A percentile compares a stretch with the other conserved stretches of the same genome.
phyloP scores from a whole-genome alignment of 1,284 basidiomycete species.

The Moesziomyces antarcticus region DNA sequence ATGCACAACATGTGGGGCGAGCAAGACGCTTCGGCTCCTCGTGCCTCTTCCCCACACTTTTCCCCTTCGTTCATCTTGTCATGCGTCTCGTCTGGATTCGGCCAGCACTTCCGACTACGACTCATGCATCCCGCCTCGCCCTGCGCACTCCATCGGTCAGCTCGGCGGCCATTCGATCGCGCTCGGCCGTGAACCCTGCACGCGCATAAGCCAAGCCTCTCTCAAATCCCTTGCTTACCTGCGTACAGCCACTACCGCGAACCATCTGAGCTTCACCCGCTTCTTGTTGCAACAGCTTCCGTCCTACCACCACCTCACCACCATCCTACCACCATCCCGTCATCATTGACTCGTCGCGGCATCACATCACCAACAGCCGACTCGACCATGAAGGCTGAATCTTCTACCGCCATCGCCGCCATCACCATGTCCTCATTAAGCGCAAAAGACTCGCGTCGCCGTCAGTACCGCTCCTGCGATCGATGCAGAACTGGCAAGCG shows the following conservation, averaged over 20 bases:
- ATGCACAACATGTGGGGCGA: not conserved
- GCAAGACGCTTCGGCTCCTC: not conserved
- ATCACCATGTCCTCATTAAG: not conserved
- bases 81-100: not conserved
- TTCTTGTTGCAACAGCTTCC: too few relatives aligned
- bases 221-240: too few relatives aligned
- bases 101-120: not conserved
- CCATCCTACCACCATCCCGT: too few relatives aligned
- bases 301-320: too few relatives aligned
- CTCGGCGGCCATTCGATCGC: too few relatives aligned
- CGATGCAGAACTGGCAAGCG: slow-evolving; percentile 25
- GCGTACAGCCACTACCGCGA: too few relatives aligned
- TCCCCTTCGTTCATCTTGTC: not conserved
- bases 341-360: too few relatives aligned
- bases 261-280: too few relatives aligned
- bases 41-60: not conserved
- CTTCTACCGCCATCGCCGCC: not conserved
- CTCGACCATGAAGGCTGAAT: slow-evolving; percentile 4
- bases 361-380: too few relatives aligned
- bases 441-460: slow-evolving; percentile 21
- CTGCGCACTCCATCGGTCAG: too few relatives aligned
- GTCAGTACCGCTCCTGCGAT: slow-evolving; percentile 36
- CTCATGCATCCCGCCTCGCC: not conserved
- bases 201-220: too few relatives aligned
- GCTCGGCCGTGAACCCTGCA: too few relatives aligned